Evolutionary conservation across 257 asterid species (phyloP), one percentile per base, ranked within the genome.

Genomic region (Nicotiana otophora): DNA sequence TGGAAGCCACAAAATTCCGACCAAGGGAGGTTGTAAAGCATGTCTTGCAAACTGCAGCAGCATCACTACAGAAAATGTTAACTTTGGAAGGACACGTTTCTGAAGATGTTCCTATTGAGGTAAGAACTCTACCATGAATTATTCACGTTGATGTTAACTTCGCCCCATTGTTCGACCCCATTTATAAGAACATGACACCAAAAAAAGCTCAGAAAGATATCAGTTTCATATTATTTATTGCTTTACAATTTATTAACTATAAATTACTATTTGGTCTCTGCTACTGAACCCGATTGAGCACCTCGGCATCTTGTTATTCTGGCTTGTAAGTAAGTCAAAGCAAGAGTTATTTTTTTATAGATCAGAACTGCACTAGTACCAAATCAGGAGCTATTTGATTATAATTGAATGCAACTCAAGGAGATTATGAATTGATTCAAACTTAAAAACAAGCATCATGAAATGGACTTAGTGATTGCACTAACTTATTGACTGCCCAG

Each of bases 21-120:
- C 98, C 98, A 2, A 87, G 98, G 84, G 98, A 95, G 88, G 98
- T 95, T 10, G 95, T 95, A 67, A 95, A 92, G 86, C 98, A 95
- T 82, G 98, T 93, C 34, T 91, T 95, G 61, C 98, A 93, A 89
- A 95, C 98, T 80, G 92, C 97, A 77, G 97, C 98, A 65, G 98
- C 98, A 48, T 95, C 98, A 62, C 82, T 92, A 60, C 96, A 92
- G 91, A 95, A 93, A 86, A 42, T 89, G 46, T 86, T 95, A 30
- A 89, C 92, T 39, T 90, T 95, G 84, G 98, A 95, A 87, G 98
- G 98, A 16, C 89, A 88, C 77, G 88, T 95, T n/a, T 90, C 95
- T 20, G 96, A 95, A 81, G 98, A 95, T 88, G 98, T 95, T 86
- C 98, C 98, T 2, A 76, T 91, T 1, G 98, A 95, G 98, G 98